These are phyloP conservation scores for Solanum tacnaense DNA, from an alignment of 257 asterid species.

Conservation along the genomic window DNA sequence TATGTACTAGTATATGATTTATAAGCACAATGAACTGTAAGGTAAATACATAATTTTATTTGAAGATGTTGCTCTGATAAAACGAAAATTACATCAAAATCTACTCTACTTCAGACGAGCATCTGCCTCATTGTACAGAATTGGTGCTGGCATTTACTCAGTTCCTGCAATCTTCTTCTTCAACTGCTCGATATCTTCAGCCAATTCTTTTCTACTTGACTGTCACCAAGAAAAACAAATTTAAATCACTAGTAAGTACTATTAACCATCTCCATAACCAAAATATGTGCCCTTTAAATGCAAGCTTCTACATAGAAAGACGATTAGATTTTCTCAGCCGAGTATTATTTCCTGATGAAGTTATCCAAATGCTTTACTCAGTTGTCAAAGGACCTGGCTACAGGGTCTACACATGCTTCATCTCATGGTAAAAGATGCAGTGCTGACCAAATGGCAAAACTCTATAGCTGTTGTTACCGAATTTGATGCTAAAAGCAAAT, in stretches of 20 bases:
- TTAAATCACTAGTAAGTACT: background rate
- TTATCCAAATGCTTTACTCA: background rate
- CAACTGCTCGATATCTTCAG: conserved; percentile 60
- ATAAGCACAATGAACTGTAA: background rate
- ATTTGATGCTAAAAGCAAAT: background rate
- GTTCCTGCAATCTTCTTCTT: conserved; percentile 90
- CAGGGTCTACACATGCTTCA: background rate
- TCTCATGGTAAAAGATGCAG: background rate
- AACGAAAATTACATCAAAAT: conserved; percentile 19
- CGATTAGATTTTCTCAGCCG: background rate
- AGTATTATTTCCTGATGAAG: background rate
- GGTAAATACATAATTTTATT: conserved; percentile 16
- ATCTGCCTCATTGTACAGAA: conserved; percentile 26
- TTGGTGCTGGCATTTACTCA: conserved; percentile 28
- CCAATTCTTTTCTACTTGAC: conserved; percentile 90
- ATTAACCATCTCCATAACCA: background rate
- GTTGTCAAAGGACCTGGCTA: background rate
- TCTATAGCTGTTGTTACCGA: background rate
- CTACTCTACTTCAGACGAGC: conserved; percentile 34
- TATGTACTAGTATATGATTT: background rate
- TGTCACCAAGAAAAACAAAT: conserved; percentile 17
- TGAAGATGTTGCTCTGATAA: conserved; percentile 2
- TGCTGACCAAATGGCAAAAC: background rate
- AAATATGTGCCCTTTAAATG: background rate
- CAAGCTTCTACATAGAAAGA: background rate